Evolutionary conservation across 1,284 basidiomycete genomes (phyloP), one percentile per base, ranked within the genome.

Genomic region (Retiboletus flavoniger): DNA sequence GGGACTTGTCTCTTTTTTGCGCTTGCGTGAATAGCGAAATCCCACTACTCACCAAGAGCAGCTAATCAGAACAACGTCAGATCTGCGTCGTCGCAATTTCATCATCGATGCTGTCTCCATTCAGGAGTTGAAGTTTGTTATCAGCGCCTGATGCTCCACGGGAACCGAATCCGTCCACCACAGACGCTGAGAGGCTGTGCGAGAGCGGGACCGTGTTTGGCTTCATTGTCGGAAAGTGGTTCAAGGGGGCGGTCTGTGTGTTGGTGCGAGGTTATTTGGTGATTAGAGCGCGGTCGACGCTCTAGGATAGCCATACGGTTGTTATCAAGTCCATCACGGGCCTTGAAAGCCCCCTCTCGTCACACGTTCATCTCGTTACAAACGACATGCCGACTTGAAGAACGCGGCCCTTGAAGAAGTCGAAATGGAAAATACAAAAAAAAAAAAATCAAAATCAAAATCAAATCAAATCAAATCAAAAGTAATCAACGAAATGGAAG

Each of bases 301-400:
- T 40, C 46, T 11, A 16, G 42, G 28, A 40, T 34, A 29, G 34
- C 17, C 35, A 34, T 31, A 13, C 19, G 19, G 24, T 21, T 17
- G 38, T 45, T 29, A 24, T 17, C 26, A 49, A 26, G 46, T 42
- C 32, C 29, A 42, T n/a, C 38, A 53, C 36, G 34, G 41, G 47
- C 34, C 51, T 24, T 21, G 14, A 40, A 14, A 17, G 7, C 32
- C 31, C n/a, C 14, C 17, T 11, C 26, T 28, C 8, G 26, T 65
- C 59, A 19, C 63, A 54, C 47, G 40, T 29, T 52, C 52, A 59
- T 59, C 28, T 61, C 53, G 34, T 35, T 31, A 44, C 29, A 28
- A 35, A 51, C 45, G 32, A 19, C 28, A 16, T 6, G 17, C 45
- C 17, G 6, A 42, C 17, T 19, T 24, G 35, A 29, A 16, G 26